A percentile compares a stretch with the other conserved stretches of the same genome.
Conservation (phyloP, 1,284 basidiomycete species). For the Moniliophthora roreri region DNA sequence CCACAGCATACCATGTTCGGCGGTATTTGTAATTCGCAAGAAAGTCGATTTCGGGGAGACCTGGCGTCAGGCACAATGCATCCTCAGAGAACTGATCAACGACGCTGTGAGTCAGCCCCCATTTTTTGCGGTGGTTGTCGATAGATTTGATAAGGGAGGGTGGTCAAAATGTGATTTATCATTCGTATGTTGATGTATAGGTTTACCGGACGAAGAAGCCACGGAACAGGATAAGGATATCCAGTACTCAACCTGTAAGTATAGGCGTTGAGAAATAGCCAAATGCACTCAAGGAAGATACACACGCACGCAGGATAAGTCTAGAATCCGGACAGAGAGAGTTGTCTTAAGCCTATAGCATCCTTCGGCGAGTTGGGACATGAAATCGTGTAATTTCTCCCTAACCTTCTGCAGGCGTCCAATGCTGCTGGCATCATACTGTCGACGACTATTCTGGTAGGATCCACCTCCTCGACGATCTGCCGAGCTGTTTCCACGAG, state of each 20-base stretch:
- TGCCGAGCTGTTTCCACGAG: too few species aligned
- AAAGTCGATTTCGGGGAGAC: slow-evolving; percentile 10
- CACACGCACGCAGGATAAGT: too few species aligned
- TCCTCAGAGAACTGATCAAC: not conserved
- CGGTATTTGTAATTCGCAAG: not conserved
- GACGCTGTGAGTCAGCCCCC: not conserved
- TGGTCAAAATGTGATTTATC: not conserved
- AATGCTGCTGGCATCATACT: too few species aligned
- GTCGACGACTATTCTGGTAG: too few species aligned
- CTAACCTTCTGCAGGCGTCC: too few species aligned
- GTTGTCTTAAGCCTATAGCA: too few species aligned
- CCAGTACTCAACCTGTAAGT: slow-evolving; percentile 8
- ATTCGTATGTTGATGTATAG: slow-evolving; percentile 8
- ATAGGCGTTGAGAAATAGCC: not conserved
- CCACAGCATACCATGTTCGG: slow-evolving; percentile 8
- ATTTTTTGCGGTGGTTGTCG: slow-evolving; percentile 2
- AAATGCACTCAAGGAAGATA: too few species aligned
- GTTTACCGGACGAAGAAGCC: slow-evolving; percentile 7
- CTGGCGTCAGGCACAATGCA: slow-evolving; percentile 6
- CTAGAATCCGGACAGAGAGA: too few species aligned
- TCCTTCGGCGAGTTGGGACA: too few species aligned
- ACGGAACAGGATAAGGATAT: slow-evolving; percentile 10
- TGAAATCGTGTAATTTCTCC: too few species aligned
- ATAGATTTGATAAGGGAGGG: slow-evolving; percentile 1
- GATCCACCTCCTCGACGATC: too few species aligned